Conservation (phyloP, 768 basidiomycete genomes). For the Boletus rex-veris region DNA sequence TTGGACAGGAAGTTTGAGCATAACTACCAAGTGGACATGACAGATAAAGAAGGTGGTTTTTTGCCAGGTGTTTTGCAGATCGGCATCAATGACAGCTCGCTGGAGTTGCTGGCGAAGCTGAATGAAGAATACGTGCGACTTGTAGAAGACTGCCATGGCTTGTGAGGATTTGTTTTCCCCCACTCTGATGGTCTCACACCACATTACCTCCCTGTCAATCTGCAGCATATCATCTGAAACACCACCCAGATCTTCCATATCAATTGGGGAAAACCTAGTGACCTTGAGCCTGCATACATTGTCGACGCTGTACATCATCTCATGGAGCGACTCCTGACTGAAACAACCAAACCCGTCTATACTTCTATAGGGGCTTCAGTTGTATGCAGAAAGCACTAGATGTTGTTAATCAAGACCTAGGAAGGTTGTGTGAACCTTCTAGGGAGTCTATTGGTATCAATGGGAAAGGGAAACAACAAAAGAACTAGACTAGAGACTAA, state of each 20-base stretch:
- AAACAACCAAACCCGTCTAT: no score
- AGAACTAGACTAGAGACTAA: no score
- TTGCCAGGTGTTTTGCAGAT: conserved; percentile 76
- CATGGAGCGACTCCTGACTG: conserved; percentile 63
- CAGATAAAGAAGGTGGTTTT: conserved; percentile 81
- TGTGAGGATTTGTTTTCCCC: conserved; percentile 85
- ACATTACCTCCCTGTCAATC: conserved; percentile 92
- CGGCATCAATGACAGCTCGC: conserved; percentile 80
- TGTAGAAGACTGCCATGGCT: conserved; percentile 65
- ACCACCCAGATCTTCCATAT: conserved; percentile 96
- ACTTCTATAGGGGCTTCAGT: no score
- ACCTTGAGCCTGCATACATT: conserved; percentile 85
- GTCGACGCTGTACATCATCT: conserved; percentile 77
- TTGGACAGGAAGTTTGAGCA: conserved; percentile 82
- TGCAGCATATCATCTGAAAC: conserved; percentile 93
- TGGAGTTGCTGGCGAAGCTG: conserved; percentile 77
- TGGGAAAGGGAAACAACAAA: no score
- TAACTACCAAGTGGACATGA: conserved; percentile 93
- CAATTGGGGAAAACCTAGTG: conserved; percentile 87
- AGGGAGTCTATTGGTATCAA: no score
- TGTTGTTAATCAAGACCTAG: no score
- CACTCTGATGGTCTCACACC: conserved; percentile 66
- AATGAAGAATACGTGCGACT: conserved; percentile 75
- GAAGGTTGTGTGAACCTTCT: no score
- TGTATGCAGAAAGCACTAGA: no score